Percentiles rank a stretch among this genome's conserved stretches.
phyloP scores from a whole-genome alignment of 148 eudicot species.

The Dianthus caryophyllus region DNA sequence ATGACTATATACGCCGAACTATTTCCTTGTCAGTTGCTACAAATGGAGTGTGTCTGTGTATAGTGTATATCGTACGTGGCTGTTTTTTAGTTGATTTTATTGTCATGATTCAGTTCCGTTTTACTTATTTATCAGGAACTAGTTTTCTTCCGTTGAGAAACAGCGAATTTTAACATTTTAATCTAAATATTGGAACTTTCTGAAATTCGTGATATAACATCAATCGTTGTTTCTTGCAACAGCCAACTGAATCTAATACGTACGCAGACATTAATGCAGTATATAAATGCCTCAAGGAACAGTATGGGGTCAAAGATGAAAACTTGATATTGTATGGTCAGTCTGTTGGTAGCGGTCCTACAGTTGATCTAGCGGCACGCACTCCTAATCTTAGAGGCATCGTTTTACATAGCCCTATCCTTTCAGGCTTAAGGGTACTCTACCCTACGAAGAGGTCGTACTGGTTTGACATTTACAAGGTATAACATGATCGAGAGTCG shows the following conservation, averaged over 20 bases:
- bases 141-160: not conserved
- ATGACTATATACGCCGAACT: not conserved
- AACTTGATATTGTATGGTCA: constrained; percentile 79
- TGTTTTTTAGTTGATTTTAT: not conserved
- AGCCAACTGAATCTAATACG: constrained; percentile 92
- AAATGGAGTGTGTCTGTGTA: not conserved
- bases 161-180: not conserved
- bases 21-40: not conserved
- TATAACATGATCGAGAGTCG: constrained; percentile 28
- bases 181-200: not conserved
- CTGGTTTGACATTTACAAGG: constrained; percentile 99
- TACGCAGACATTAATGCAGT: constrained; percentile 95
- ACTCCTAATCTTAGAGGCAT: constrained; percentile 78
- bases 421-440: constrained; percentile 83
- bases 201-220: constrained; percentile 29
- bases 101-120: not conserved
- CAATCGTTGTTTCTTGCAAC: constrained; percentile 40
- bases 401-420: constrained; percentile 87
- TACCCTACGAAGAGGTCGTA: constrained; percentile 77
- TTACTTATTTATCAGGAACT: not conserved
- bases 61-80: not conserved
- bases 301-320: constrained; percentile 80
- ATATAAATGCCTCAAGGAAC: constrained; percentile 87
- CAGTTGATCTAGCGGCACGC: constrained; percentile 86
- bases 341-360: constrained; percentile 96